A percentile compares a stretch with the other conserved stretches of the same genome.
phyloP scores from a whole-genome alignment of 2,329 filamentous ascomycete species.

The Bipolaris cookei region DNA sequence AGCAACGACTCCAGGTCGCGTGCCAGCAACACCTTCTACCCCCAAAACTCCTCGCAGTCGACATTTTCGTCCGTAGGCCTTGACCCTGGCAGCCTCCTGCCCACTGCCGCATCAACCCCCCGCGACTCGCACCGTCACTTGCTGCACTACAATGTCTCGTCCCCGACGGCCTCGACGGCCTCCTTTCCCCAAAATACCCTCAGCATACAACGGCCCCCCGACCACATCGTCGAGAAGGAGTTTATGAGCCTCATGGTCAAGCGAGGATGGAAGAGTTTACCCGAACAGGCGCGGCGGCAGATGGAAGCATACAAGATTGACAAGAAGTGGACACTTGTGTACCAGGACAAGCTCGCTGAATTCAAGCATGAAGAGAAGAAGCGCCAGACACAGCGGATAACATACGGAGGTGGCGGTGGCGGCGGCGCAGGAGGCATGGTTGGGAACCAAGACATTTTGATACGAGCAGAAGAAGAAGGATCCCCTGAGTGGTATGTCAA shows the following conservation, averaged over 20 bases:
- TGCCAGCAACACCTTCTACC: slow-evolving; percentile 55
- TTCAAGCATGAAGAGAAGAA: slow-evolving; percentile 94
- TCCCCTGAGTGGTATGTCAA: slow-evolving; percentile 98
- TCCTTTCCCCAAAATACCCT: slow-evolving; percentile 62
- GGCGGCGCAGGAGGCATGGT: slow-evolving; percentile 3
- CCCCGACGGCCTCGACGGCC: slow-evolving; percentile 56
- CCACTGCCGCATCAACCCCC: slow-evolving; percentile 48
- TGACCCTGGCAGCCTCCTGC: slow-evolving; percentile 48
- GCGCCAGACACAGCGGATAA: slow-evolving; percentile 72
- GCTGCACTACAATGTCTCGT: slow-evolving; percentile 52
- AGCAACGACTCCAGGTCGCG: slow-evolving; percentile 67
- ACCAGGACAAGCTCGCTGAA: slow-evolving; percentile 92
- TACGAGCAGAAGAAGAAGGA: slow-evolving; percentile 88
- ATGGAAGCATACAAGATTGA: slow-evolving; percentile 94
- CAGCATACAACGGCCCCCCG: slow-evolving; percentile 73
- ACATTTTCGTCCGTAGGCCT: slow-evolving; percentile 55
- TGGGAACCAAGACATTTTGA: slow-evolving; percentile 66
- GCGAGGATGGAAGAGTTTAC: slow-evolving; percentile 94
- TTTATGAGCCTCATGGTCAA: slow-evolving; percentile 96
- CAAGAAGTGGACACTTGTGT: slow-evolving; percentile 97
- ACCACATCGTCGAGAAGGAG: slow-evolving; percentile 85
- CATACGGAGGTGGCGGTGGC: slow-evolving; percentile 56
- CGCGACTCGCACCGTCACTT: slow-evolving; percentile 53
- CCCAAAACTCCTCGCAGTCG: slow-evolving; percentile 65
- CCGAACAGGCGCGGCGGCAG: slow-evolving; percentile 90